These are phyloP conservation scores for Xylaria castorea DNA, from an alignment of 495 filamentous ascomycete species.

Conservation along the genomic window DNA sequence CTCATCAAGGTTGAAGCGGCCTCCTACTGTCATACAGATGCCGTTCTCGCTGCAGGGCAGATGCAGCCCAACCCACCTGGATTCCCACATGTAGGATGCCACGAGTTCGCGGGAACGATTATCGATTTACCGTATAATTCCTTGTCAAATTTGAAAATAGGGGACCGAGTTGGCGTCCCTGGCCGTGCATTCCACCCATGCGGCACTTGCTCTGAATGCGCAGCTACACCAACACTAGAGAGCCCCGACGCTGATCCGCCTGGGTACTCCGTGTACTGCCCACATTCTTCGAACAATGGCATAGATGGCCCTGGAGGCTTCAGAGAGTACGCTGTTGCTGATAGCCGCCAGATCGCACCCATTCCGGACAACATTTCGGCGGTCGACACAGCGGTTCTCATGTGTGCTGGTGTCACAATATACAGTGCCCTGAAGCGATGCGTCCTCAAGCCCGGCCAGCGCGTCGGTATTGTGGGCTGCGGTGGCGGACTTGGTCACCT, in stretches of 20 bases:
- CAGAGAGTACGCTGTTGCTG: conserved; percentile 37
- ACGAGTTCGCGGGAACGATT: conserved; percentile 42
- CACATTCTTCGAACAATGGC: conserved; percentile 28
- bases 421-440: conserved; percentile 55
- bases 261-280: conserved; percentile 48
- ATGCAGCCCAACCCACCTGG: conserved; percentile 39
- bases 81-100: conserved; percentile 39
- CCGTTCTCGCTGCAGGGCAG: conserved; percentile 42
- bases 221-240: conserved; percentile 23
- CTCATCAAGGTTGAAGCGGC: conserved; percentile 47
- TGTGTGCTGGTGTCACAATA: conserved; percentile 63
- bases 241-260: conserved; percentile 36
- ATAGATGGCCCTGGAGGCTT: conserved; percentile 37
- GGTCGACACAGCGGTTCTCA: conserved; percentile 54
- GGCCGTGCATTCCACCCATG: conserved; percentile 49
- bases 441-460: conserved; percentile 48
- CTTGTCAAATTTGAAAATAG: conserved; percentile 28
- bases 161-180: conserved; percentile 45
- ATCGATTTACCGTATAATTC: conserved; percentile 28
- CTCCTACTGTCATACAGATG: conserved; percentile 51
- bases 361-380: conserved; percentile 46
- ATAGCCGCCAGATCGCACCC: conserved; percentile 32
- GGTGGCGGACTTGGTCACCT: conserved; percentile 63
- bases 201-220: conserved; percentile 48
- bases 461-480: conserved; percentile 60